These are phyloP conservation scores for Arthrocladium fulminans DNA, from an alignment of 2,329 filamentous ascomycete species.

Conservation along the genomic window DNA sequence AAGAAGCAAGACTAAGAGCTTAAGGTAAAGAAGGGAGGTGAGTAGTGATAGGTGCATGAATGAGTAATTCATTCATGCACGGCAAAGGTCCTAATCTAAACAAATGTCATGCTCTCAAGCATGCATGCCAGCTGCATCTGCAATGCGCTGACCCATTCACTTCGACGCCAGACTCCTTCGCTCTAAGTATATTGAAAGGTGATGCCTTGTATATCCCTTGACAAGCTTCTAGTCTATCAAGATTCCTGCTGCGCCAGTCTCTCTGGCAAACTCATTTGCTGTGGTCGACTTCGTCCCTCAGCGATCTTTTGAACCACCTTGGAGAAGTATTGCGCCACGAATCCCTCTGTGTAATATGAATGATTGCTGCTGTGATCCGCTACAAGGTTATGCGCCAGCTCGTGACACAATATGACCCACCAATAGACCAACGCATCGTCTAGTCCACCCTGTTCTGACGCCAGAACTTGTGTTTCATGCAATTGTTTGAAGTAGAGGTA, in stretches of 20 bases:
- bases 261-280: neutral
- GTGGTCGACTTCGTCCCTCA: constrained; percentile 1
- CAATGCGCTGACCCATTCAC: too few relatives aligned
- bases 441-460: constrained; percentile 38
- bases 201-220: too few relatives aligned
- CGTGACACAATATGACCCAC: constrained; percentile 94
- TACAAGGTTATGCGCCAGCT: constrained; percentile 90
- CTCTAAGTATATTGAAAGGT: too few relatives aligned
- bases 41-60: too few relatives aligned
- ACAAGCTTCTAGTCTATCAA: too few relatives aligned
- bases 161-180: too few relatives aligned
- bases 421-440: constrained; percentile 72
- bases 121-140: too few relatives aligned
- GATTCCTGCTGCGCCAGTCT: neutral
- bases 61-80: too few relatives aligned
- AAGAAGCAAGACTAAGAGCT: too few relatives aligned
- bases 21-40: too few relatives aligned
- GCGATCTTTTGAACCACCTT: constrained; percentile 15
- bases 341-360: constrained; percentile 60
- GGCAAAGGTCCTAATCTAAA: too few relatives aligned
- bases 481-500: constrained; percentile 75
- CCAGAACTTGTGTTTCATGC: constrained; percentile 49
- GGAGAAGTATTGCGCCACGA: constrained; percentile 23
- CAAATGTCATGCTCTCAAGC: too few relatives aligned
- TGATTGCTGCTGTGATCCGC: constrained; percentile 66